Conservation (phyloP, 2,329 filamentous ascomycete genomes). For the Eurotiales sp. region DNA sequence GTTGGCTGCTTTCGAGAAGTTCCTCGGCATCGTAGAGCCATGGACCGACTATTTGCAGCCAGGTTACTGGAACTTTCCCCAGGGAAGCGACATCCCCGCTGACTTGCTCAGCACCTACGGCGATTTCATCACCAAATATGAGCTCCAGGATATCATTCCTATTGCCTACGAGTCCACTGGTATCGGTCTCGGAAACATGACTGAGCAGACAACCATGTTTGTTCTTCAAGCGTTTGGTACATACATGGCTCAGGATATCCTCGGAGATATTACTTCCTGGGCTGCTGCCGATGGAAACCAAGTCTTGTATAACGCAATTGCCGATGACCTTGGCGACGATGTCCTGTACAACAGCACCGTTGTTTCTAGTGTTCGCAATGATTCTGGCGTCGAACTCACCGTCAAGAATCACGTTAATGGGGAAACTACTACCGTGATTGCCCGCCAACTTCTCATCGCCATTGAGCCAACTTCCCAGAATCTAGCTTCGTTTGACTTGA, state of each 20-base stretch:
- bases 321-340: conserved; percentile 33
- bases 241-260: conserved; percentile 9
- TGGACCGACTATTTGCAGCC: conserved; percentile 9
- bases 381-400: conserved; percentile 29
- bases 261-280: conserved; percentile 3
- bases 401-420: conserved; percentile 25
- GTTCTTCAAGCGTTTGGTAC: conserved; percentile 6
- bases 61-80: conserved; percentile 37
- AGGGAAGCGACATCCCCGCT: conserved; percentile 35
- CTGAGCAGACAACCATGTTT: conserved; percentile 12
- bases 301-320: conserved; percentile 39
- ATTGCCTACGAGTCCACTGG: conserved; percentile 41
- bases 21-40: conserved; percentile 6
- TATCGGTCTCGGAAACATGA: conserved; percentile 36
- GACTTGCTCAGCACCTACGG: conserved; percentile 48
- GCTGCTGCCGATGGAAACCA: conserved; percentile 32
- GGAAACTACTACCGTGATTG: conserved; percentile 26
- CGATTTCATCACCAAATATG: conserved; percentile 48
- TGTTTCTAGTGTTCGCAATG: conserved; percentile 11
- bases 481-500: conserved; percentile 32
- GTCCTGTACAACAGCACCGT: conserved; percentile 40
- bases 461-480: conserved; percentile 35
- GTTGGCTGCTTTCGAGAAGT: conserved; percentile 3
- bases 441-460: conserved; percentile 37
- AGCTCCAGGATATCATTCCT: conserved; percentile 41